Conservation (phyloP, 2,329 filamentous ascomycete genomes). For the Ophiostoma himal-ulmi region DNA sequence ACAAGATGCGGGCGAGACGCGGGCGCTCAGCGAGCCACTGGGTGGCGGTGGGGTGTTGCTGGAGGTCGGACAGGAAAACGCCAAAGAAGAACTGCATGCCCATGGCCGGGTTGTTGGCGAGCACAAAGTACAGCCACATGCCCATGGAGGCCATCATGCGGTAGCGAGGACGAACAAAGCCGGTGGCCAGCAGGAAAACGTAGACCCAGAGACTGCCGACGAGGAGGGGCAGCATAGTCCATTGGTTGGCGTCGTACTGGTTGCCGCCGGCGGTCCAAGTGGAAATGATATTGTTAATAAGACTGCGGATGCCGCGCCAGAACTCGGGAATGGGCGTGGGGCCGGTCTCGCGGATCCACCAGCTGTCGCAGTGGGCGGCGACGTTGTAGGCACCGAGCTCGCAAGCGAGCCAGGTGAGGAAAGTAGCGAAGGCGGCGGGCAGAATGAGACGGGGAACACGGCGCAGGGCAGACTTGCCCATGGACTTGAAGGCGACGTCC, state of each 20-base stretch:
- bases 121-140: constrained; percentile 47
- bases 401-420: constrained; percentile 47
- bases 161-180: constrained; percentile 44
- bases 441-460: constrained; percentile 54
- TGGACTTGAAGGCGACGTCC: constrained; percentile 47
- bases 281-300: constrained; percentile 41
- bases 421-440: constrained; percentile 50
- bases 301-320: constrained; percentile 38
- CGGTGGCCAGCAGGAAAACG: constrained; percentile 46
- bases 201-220: constrained; percentile 52
- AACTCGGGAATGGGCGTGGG: constrained; percentile 38
- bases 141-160: constrained; percentile 43
- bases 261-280: constrained; percentile 50
- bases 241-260: constrained; percentile 52
- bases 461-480: constrained; percentile 53
- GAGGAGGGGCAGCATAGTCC: constrained; percentile 52
- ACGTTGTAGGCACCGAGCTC: constrained; percentile 54
- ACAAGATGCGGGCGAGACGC: constrained; percentile 40
- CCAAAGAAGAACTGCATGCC: constrained; percentile 58
- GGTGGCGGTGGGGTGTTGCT: constrained; percentile 45
- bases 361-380: constrained; percentile 52
- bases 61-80: constrained; percentile 56
- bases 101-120: constrained; percentile 37
- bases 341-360: constrained; percentile 50
- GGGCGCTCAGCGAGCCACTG: constrained; percentile 43